phyloP scores from a whole-genome alignment of 345 rosid species.

The Bruguiera parviflora region DNA sequence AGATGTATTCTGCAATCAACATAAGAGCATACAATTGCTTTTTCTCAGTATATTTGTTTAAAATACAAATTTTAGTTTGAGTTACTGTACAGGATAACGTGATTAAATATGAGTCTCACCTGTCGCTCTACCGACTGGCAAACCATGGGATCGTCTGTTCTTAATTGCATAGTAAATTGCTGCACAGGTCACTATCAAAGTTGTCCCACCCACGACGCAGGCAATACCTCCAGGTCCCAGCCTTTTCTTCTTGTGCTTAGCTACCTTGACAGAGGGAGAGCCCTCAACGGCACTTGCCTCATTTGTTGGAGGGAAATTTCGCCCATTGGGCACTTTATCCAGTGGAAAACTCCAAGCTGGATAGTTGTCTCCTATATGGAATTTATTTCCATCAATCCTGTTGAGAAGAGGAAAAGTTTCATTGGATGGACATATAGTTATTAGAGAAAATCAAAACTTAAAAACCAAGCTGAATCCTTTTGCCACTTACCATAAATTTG shows the following conservation, averaged over 20 bases:
- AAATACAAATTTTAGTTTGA: background rate
- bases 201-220: slow-evolving; percentile 54
- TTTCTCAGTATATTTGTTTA: no score
- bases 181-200: slow-evolving; percentile 52
- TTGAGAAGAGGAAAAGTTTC: slow-evolving; percentile 14
- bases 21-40: no score
- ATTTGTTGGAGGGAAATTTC: slow-evolving; percentile 58
- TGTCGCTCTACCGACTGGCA: slow-evolving; percentile 40
- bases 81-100: background rate
- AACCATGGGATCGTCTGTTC: slow-evolving; percentile 36
- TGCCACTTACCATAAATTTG: slow-evolving; percentile 63
- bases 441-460: slow-evolving; percentile 5
- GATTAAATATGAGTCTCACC: slow-evolving; percentile 34
- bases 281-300: slow-evolving; percentile 73
- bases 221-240: slow-evolving; percentile 57
- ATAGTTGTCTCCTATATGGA: slow-evolving; percentile 48
- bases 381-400: slow-evolving; percentile 84
- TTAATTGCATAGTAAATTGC: slow-evolving; percentile 47
- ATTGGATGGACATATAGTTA: slow-evolving; percentile 1
- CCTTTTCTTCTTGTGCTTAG: slow-evolving; percentile 42
- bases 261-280: slow-evolving; percentile 38
- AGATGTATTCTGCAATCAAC: no score
- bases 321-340: slow-evolving; percentile 35
- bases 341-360: slow-evolving; percentile 78
- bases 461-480: slow-evolving; percentile 10